phyloP scores from a whole-genome alignment of 2,329 filamentous ascomycete genomes.

The Colletotrichum zoysiae region DNA sequence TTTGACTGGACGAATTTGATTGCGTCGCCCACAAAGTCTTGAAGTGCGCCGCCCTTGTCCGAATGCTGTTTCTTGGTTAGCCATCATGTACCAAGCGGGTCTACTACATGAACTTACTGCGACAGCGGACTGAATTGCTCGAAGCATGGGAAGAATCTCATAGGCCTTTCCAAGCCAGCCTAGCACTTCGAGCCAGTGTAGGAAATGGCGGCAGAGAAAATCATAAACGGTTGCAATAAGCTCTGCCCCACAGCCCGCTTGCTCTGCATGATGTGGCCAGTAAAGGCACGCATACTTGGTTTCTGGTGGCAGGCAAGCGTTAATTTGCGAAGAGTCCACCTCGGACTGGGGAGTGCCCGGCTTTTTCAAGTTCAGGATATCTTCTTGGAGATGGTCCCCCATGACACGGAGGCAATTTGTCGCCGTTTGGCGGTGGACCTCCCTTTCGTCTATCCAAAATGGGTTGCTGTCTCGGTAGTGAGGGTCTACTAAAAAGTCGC shows the following conservation, averaged over 20 bases:
- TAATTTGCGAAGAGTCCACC: neutral
- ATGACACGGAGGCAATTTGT: neutral
- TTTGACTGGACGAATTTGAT: neutral
- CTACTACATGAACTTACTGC: neutral
- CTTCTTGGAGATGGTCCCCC: neutral
- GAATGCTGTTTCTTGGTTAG: neutral
- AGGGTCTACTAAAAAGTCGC: neutral
- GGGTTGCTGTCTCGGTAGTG: neutral
- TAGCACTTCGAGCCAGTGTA: conserved; percentile 58
- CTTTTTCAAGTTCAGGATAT: neutral
- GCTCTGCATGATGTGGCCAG: neutral
- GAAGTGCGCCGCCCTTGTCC: neutral
- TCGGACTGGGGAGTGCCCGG: neutral
- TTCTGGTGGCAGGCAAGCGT: neutral
- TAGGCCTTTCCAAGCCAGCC: conserved; percentile 47
- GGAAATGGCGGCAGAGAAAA: conserved; percentile 54
- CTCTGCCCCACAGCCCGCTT: neutral
- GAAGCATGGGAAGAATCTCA: conserved; percentile 7
- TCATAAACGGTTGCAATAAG: conserved; percentile 45
- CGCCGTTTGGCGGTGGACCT: neutral
- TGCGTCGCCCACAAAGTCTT: neutral
- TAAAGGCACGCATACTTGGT: neutral
- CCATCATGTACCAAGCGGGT: neutral
- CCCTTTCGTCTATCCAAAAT: neutral
- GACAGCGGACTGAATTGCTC: neutral